Conservation (phyloP, 2,329 filamentous ascomycete genomes). For the Sodiomyces alkalinus region DNA sequence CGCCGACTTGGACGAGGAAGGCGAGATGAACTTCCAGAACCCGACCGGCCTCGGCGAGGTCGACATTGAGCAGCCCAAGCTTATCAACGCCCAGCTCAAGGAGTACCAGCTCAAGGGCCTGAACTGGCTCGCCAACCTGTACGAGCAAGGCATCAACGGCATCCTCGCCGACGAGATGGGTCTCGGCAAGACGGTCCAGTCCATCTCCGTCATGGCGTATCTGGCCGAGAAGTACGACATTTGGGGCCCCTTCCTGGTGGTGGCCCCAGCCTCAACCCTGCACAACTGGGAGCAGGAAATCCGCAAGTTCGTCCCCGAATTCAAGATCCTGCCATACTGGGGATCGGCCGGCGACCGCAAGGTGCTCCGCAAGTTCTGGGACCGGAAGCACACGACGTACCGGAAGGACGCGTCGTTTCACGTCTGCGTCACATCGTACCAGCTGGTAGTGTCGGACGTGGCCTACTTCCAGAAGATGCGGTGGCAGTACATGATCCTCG, state of each 20-base stretch:
- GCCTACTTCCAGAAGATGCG: slow-evolving; percentile 98
- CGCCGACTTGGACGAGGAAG: slow-evolving; percentile 65
- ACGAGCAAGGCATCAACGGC: slow-evolving; percentile 98
- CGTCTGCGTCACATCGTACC: slow-evolving; percentile 91
- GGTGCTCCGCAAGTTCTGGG: slow-evolving; percentile 96
- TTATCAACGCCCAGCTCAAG: slow-evolving; percentile 87
- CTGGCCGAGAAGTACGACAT: slow-evolving; percentile 95
- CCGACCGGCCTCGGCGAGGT: slow-evolving; percentile 89
- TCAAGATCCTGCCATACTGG: slow-evolving; percentile 97
- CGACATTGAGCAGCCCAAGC: slow-evolving; percentile 84
- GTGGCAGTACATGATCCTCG: slow-evolving; percentile 99
- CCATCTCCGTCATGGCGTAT: slow-evolving; percentile 98
- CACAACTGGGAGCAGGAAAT: slow-evolving; percentile 99
- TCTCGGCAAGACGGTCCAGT: slow-evolving; percentile 97
- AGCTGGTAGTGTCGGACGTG: slow-evolving; percentile 89
- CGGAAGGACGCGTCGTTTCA: slow-evolving; percentile 88
- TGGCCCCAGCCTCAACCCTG: slow-evolving; percentile 86
- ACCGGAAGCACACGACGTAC: slow-evolving; percentile 93
- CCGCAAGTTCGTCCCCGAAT: slow-evolving; percentile 77
- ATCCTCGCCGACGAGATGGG: slow-evolving; percentile 99
- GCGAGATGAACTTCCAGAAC: slow-evolving; percentile 99
- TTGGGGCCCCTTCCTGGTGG: slow-evolving; percentile 94
- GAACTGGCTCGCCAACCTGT: slow-evolving; percentile 97
- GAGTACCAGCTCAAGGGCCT: slow-evolving; percentile 98
- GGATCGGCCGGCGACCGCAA: slow-evolving; percentile 88